Percentiles rank a stretch among this genome's conserved stretches.
Conservation (phyloP, 768 basidiomycete species). For the Boletus subparvulus region DNA sequence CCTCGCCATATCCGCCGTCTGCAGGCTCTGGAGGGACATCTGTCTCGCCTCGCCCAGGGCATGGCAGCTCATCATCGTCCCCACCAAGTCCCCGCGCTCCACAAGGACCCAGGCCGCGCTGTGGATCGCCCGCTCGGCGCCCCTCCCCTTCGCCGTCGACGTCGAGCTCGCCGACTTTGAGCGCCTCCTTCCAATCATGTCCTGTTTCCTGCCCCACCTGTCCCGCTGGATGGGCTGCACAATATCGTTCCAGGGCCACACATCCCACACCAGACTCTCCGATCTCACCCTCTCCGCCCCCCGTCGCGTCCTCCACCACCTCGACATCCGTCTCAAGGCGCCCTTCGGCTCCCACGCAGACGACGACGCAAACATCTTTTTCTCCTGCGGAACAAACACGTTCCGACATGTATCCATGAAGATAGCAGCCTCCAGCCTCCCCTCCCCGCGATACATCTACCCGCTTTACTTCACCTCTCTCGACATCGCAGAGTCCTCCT, state of each 20-base stretch:
- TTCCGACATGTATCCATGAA: slow-evolving; percentile 47
- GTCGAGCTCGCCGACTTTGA: slow-evolving; percentile 49
- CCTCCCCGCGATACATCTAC: slow-evolving; percentile 41
- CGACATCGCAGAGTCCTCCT: slow-evolving; percentile 51
- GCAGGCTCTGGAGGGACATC: slow-evolving; percentile 57
- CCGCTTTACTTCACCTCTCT: slow-evolving; percentile 58
- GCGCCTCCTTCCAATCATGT: slow-evolving; percentile 59
- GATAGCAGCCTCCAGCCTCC: slow-evolving; percentile 50
- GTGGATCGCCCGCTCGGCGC: slow-evolving; percentile 54
- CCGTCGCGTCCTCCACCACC: slow-evolving; percentile 29
- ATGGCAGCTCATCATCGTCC: slow-evolving; percentile 59
- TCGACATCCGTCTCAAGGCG: slow-evolving; percentile 22
- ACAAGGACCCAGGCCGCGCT: slow-evolving; percentile 49
- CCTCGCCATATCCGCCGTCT: slow-evolving; percentile 52
- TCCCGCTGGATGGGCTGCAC: slow-evolving; percentile 57
- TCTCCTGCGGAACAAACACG: slow-evolving; percentile 35
- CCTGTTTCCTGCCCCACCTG: slow-evolving; percentile 56
- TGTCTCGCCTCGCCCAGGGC: slow-evolving; percentile 52
- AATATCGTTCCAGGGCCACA: slow-evolving; percentile 39
- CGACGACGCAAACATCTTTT: slow-evolving; percentile 27
- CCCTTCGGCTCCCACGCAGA: slow-evolving; percentile 23
- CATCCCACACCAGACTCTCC: slow-evolving; percentile 30
- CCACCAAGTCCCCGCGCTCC: slow-evolving; percentile 38
- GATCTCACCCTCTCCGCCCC: slow-evolving; percentile 21
- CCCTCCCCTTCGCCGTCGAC: slow-evolving; percentile 55